Percentiles rank a stretch among this genome's conserved stretches.
Evolutionary conservation across 305 asterid genomes (phyloP).

Genomic region (Fraxinus xanthoxyloides): DNA sequence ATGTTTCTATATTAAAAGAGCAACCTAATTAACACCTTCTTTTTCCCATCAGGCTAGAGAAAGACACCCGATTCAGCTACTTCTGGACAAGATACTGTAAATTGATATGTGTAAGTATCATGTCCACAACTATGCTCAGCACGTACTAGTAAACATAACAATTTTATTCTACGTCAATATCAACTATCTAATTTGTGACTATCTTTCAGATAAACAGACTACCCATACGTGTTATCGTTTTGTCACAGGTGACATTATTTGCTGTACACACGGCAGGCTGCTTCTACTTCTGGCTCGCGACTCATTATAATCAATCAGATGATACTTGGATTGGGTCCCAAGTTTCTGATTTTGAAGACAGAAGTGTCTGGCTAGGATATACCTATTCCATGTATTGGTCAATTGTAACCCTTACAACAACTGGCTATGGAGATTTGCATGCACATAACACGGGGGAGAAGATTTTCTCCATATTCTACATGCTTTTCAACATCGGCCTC

Average conservation of each 20-base stretch:
- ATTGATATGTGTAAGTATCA: conserved; percentile 55
- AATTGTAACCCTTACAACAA: conserved; percentile 80
- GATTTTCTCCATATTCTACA: conserved; percentile 74
- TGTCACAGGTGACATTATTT: conserved; percentile 74
- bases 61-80: conserved; percentile 90
- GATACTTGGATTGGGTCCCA: conserved; percentile 79
- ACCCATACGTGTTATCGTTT: not conserved
- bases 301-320: conserved; percentile 42
- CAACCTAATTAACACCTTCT: not conserved
- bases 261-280: conserved; percentile 86
- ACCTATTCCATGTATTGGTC: conserved; percentile 90
- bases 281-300: conserved; percentile 86
- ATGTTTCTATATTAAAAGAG: not conserved
- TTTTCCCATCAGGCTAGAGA: conserved; percentile 61
- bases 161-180: not conserved
- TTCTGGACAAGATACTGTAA: conserved; percentile 81
- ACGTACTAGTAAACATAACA: not conserved
- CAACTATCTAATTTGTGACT: not conserved
- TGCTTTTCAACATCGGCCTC: conserved; percentile 95
- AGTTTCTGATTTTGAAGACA: conserved; percentile 53
- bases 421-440: conserved; percentile 86
- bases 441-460: conserved; percentile 85
- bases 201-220: not conserved
- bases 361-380: conserved; percentile 73
- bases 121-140: not conserved